Conservation (phyloP, 257 asterid genomes). For the Rauvolfia tetraphylla region DNA sequence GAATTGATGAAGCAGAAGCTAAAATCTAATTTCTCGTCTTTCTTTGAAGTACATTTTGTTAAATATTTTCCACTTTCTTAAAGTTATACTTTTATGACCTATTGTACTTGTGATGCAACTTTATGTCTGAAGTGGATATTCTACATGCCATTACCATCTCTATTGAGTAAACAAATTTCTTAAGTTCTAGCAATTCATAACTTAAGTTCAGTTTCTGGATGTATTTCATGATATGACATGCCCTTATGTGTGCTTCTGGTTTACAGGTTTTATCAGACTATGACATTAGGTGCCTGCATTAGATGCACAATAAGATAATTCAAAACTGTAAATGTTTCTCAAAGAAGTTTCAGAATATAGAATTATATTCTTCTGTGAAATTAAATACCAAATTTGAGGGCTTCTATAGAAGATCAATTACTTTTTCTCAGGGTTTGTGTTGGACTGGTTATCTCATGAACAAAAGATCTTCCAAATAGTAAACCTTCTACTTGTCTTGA, state of each 20-base stretch:
- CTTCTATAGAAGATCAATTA: background rate
- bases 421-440: background rate
- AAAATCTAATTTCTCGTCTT: background rate
- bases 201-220: background rate
- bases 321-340: background rate
- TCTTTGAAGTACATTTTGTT: background rate
- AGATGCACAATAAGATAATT: background rate
- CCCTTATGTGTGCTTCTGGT: background rate
- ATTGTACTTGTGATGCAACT: background rate
- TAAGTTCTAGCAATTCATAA: background rate
- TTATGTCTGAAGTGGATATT: background rate
- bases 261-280: background rate
- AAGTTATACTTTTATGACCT: background rate
- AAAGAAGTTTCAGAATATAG: background rate
- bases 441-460: background rate
- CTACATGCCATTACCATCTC: background rate
- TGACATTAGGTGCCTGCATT: background rate
- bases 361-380: background rate
- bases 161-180: background rate
- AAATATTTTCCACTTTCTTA: background rate
- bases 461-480: background rate
- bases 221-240: background rate
- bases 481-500: background rate
- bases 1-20: background rate
- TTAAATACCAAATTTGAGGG: background rate